Evolutionary conservation across 495 filamentous ascomycete genomes (phyloP), one percentile per base, ranked within the genome.

Genomic region (Chlorociboria aeruginascens): DNA sequence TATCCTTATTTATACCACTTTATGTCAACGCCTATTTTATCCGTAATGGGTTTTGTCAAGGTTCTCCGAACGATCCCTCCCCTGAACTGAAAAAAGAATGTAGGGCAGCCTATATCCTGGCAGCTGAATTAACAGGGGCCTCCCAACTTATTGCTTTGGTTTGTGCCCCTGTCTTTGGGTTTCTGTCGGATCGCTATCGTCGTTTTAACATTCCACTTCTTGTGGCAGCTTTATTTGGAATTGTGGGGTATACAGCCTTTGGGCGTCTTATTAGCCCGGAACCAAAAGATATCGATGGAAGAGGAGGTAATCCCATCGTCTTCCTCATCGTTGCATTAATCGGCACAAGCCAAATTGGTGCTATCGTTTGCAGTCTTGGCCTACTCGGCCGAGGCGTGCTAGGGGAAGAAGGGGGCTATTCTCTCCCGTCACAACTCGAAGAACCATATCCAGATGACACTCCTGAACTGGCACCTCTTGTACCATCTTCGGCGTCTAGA

Each of bases 1-100:
- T 97, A 45, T 90, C 86, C 1, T 70, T 95, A 8, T 99, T 96
- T 67, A 81, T 99, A 42, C 93, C 92, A 6, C 72, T 99, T 4
- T 90, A 80, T 51, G 78, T 95, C 49, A 96, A 99, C 57, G 72
- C 81, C 34, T 95, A 87, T 62, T 98, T 90, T 63, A 81, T 87
- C 40, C 64, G 61, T n/a, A 79, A 82, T 41, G 89, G 87, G 7
- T 77, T 82, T 40, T 98, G 92, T 66, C 65, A 74, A 40, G 77
- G 76, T 9, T 70, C 73, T 1, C 73, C 73, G 32, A 69, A 72
- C 49, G 71, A 75, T 47, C 71, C 71, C 1, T 74, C 68, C 0
- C 74, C 73, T 0, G 83, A 87, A 46, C 77, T 92, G 48, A 93
- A 90, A 54, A 69, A 77, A 47, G 76, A 85, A 49, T 98, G 92